Evolutionary conservation across 2,329 filamentous ascomycete genomes (phyloP).

Genomic region (Pezicula rhizophila): DNA sequence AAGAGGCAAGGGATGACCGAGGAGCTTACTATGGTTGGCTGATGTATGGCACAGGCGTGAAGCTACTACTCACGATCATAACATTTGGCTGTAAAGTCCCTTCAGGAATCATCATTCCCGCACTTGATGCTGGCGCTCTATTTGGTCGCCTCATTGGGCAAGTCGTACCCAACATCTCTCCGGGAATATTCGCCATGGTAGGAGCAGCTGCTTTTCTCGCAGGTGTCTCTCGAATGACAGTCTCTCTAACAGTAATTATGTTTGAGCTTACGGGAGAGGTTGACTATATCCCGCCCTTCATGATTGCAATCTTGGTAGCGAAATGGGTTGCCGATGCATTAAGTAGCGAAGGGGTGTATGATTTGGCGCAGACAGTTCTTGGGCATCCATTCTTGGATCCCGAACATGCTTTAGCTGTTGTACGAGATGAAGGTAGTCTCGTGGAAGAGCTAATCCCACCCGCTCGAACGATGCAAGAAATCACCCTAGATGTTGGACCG

Average conservation of each 20-base stretch:
- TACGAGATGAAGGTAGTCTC: constrained; percentile 31
- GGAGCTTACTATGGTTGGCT: constrained; percentile 44
- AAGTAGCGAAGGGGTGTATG: constrained; percentile 48
- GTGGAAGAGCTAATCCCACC: constrained; percentile 47
- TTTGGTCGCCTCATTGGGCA: constrained; percentile 48
- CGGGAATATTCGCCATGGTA: constrained; percentile 56
- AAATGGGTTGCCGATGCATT: constrained; percentile 54
- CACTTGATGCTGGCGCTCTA: constrained; percentile 50
- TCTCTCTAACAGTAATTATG: constrained; percentile 54
- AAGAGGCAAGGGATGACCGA: constrained; percentile 36
- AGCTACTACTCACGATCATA: constrained; percentile 49
- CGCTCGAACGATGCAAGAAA: constrained; percentile 47
- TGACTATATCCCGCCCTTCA: constrained; percentile 50
- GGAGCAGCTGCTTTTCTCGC: constrained; percentile 53
- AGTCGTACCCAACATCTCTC: constrained; percentile 36
- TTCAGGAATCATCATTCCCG: constrained; percentile 54
- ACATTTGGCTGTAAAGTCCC: constrained; percentile 57
- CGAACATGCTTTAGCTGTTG: constrained; percentile 39
- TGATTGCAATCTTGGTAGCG: constrained; percentile 52
- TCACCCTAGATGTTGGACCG: constrained; percentile 41
- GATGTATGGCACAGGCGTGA: constrained; percentile 45
- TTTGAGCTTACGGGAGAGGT: constrained; percentile 55
- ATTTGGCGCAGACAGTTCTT: constrained; percentile 52
- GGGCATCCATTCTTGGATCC: constrained; percentile 53
- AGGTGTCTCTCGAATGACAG: constrained; percentile 52